Evolutionary conservation across 495 filamentous ascomycete genomes (phyloP), one percentile per base, ranked within the genome.

Genomic region (Podospora didyma): DNA sequence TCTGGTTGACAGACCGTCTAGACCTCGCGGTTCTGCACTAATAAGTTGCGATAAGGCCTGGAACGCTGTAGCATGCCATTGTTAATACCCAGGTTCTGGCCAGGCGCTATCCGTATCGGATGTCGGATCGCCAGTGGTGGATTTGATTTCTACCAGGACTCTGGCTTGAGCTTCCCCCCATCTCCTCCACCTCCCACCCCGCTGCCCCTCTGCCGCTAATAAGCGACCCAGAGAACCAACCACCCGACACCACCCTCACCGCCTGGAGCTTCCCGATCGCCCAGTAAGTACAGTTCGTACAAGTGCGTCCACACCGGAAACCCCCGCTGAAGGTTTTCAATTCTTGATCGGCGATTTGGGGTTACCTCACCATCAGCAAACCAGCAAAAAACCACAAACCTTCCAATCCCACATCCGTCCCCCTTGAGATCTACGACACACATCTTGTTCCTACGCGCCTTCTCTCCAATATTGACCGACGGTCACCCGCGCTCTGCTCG

Each of bases 91-190:
- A 14, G n/a, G 12, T 14, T 16, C 7, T 42, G 39, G 12, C 39
- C 51, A n/a, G 53, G 51, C 51, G 54, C 42, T 52, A 53, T 58
- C 54, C 51, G 60, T 52, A 53, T 58, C 54, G 55, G 60, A 55
- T 56, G 48, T 35, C 37, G 60, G 57, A 51, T 56, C 53, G 53
- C 52, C 60, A 59, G 50, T 62, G 24, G 47, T 47, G 41, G 47
- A 22, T 42, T 37, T 12, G 24, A 23, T 51, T 53, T 57, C 51
- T 56, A 49, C 61, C 53, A 37, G 51, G 21, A 39, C 39, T 23
- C 46, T 49, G 55, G 50, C 16, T 19, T 46, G 42, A 10, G 1
- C 1, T 10, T 46, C 19, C n/a, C 7, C 10, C 20, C 1, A n/a
- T 10, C 1, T n/a, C 10, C 56, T 21, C 31, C 12, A 28, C 20